Evolutionary conservation across 495 filamentous ascomycete species (phyloP).

Genomic region (Viridothelium virens): DNA sequence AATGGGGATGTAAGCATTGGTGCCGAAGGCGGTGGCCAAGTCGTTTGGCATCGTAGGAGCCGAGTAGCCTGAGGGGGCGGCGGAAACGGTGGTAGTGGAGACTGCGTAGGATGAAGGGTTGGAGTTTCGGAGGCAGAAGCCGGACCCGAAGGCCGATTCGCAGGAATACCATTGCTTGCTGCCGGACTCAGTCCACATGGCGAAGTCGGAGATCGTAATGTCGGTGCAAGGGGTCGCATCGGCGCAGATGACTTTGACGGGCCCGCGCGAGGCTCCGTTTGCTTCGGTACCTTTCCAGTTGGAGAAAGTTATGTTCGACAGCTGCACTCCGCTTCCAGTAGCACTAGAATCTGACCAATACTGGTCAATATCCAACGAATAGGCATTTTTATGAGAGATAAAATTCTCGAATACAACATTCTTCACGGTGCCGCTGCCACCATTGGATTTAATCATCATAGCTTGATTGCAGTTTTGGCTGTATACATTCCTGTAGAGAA

Average conservation of each 20-base stretch:
- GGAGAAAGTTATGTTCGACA: slow-evolving; percentile 45
- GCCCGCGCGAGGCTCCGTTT: slow-evolving; percentile 44
- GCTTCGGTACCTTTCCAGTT: slow-evolving; percentile 52
- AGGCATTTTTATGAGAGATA: slow-evolving; percentile 45
- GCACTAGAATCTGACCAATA: slow-evolving; percentile 38
- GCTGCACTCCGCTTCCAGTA: slow-evolving; percentile 39
- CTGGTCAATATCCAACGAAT: slow-evolving; percentile 49
- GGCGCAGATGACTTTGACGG: slow-evolving; percentile 43
- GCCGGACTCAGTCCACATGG: slow-evolving; percentile 54
- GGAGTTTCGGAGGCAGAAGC: slow-evolving; percentile 39
- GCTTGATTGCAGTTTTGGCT: slow-evolving; percentile 45
- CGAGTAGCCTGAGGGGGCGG: slow-evolving; percentile 41
- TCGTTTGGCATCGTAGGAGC: slow-evolving; percentile 46
- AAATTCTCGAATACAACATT: slow-evolving; percentile 51
- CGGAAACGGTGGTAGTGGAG: slow-evolving; percentile 33
- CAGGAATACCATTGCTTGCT: slow-evolving; percentile 41
- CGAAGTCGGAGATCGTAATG: slow-evolving; percentile 46
- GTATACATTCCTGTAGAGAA: slow-evolving; percentile 32
- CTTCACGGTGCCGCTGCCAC: slow-evolving; percentile 49
- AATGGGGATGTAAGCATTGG: slow-evolving; percentile 39
- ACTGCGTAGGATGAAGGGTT: slow-evolving; percentile 32
- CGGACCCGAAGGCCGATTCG: slow-evolving; percentile 45
- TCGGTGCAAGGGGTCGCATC: slow-evolving; percentile 46
- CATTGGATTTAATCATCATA: slow-evolving; percentile 57
- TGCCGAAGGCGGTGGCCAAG: slow-evolving; percentile 34